These are phyloP conservation scores for Tubosaeta brunneosetosa DNA, from an alignment of 768 basidiomycete genomes.

Conservation along the genomic window DNA sequence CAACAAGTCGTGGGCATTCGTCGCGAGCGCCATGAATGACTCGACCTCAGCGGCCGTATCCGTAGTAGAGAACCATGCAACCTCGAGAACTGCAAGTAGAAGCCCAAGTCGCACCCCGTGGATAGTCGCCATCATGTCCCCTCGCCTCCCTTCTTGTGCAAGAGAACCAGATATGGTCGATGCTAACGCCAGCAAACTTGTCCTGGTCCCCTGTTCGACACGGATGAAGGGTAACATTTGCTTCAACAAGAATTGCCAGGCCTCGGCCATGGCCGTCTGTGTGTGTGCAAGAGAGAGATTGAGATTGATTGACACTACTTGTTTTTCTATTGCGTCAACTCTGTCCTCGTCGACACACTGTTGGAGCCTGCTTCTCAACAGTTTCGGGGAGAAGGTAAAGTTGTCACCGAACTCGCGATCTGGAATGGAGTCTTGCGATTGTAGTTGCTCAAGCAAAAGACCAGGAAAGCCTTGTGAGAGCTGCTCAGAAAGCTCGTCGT, in stretches of 20 bases:
- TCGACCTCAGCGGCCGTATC: conserved; percentile 52
- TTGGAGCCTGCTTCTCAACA: conserved; percentile 59
- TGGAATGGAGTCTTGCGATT: conserved; percentile 52
- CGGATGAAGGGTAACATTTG: conserved; percentile 62
- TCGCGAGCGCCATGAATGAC: conserved; percentile 58
- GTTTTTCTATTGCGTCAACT: conserved; percentile 49
- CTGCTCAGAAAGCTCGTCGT: conserved; percentile 53
- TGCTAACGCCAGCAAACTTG: conserved; percentile 52
- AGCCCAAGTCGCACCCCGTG: conserved; percentile 73
- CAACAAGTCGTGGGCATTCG: conserved; percentile 60
- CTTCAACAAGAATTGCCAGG: conserved; percentile 72
- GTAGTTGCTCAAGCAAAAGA: conserved; percentile 61
- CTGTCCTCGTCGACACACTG: conserved; percentile 36
- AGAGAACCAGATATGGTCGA: conserved; percentile 63
- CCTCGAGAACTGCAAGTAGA: conserved; percentile 72
- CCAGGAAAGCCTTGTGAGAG: conserved; percentile 52
- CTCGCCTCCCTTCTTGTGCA: conserved; percentile 62
- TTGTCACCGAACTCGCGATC: conserved; percentile 77
- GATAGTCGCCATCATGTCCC: conserved; percentile 81
- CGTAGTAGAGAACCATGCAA: conserved; percentile 65
- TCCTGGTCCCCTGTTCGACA: conserved; percentile 52
- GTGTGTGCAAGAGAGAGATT: conserved; percentile 83
- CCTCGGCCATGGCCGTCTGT: conserved; percentile 66
- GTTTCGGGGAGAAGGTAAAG: conserved; percentile 64
- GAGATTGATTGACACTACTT: conserved; percentile 72